Evolutionary conservation across 2,329 filamentous ascomycete species (phyloP).

Genomic region (Calonectria leucothoes): DNA sequence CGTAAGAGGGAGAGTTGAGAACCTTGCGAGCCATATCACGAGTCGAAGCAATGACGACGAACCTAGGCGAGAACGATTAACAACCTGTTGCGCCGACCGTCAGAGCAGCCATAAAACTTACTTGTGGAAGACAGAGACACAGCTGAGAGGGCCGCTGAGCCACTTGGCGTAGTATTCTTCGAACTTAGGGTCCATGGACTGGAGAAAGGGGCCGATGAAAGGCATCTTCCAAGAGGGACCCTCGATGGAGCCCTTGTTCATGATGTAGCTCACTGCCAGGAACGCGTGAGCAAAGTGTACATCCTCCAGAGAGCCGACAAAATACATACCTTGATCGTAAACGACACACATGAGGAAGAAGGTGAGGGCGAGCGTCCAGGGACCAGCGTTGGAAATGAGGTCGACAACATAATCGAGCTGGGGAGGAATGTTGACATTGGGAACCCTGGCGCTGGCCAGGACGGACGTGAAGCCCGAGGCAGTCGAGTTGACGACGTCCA

Average conservation of each 20-base stretch:
- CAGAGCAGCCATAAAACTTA: constrained; percentile 55
- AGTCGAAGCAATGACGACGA: constrained; percentile 95
- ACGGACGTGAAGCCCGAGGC: constrained; percentile 78
- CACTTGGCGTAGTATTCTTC: constrained; percentile 93
- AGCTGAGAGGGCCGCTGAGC: constrained; percentile 90
- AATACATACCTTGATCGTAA: constrained; percentile 88
- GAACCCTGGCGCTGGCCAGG: constrained; percentile 69
- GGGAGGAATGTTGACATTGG: constrained; percentile 61
- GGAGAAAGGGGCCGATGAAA: constrained; percentile 94
- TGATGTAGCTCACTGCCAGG: constrained; percentile 77
- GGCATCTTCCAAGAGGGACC: constrained; percentile 82
- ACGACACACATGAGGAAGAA: constrained; percentile 77
- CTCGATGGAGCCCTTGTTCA: constrained; percentile 79
- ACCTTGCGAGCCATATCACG: constrained; percentile 97
- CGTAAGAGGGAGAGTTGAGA: constrained; percentile 91
- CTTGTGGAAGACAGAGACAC: constrained; percentile 99
- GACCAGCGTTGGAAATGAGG: constrained; percentile 66
- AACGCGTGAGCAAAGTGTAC: constrained; percentile 36
- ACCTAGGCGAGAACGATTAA: constrained; percentile 63
- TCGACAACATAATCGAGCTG: constrained; percentile 68
- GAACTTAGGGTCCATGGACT: constrained; percentile 93
- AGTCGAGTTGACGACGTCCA: constrained; percentile 70
- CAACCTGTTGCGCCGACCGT: not conserved
- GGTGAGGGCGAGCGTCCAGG: constrained; percentile 74
- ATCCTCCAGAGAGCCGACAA: not conserved